Evolutionary conservation across 2,329 filamentous ascomycete genomes (phyloP).

Genomic region (Trichoderma cornu-damae): DNA sequence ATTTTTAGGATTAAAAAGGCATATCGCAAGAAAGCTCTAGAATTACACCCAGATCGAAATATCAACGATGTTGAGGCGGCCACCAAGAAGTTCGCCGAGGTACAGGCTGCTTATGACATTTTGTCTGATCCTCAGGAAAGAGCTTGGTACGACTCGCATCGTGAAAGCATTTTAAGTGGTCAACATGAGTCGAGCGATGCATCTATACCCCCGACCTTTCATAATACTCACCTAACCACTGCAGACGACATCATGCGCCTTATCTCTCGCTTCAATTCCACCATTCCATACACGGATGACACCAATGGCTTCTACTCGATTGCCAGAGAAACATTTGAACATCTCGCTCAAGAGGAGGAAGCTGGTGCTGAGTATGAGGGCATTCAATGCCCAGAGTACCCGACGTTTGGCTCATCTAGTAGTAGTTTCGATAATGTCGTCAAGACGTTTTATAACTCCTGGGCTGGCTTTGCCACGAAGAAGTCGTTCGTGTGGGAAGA

Average conservation of each 20-base stretch:
- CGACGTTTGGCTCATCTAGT: constrained; percentile 72
- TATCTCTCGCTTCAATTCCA: constrained; percentile 74
- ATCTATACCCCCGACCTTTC: constrained; percentile 53
- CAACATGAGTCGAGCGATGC: constrained; percentile 45
- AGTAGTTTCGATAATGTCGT: constrained; percentile 73
- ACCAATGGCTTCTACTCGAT: constrained; percentile 81
- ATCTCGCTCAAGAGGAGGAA: constrained; percentile 74
- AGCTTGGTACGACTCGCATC: constrained; percentile 96
- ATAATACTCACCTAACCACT: constrained; percentile 71
- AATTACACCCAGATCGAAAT: constrained; percentile 93
- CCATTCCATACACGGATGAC: constrained; percentile 73
- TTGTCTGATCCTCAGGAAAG: constrained; percentile 92
- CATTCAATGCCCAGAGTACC: constrained; percentile 60
- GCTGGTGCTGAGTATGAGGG: constrained; percentile 66
- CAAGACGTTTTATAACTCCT: constrained; percentile 73
- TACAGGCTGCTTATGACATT: constrained; percentile 93
- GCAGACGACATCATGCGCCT: constrained; percentile 72
- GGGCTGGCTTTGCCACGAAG: constrained; percentile 74
- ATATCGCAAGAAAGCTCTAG: constrained; percentile 83
- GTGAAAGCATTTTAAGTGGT: constrained; percentile 73
- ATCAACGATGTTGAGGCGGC: constrained; percentile 77
- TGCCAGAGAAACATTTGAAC: constrained; percentile 69
- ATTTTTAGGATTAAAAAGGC: constrained; percentile 75
- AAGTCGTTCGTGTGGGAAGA: constrained; percentile 92
- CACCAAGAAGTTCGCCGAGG: constrained; percentile 80